phyloP scores from a whole-genome alignment of 257 asterid species.

The Solanum chiquidenum region DNA sequence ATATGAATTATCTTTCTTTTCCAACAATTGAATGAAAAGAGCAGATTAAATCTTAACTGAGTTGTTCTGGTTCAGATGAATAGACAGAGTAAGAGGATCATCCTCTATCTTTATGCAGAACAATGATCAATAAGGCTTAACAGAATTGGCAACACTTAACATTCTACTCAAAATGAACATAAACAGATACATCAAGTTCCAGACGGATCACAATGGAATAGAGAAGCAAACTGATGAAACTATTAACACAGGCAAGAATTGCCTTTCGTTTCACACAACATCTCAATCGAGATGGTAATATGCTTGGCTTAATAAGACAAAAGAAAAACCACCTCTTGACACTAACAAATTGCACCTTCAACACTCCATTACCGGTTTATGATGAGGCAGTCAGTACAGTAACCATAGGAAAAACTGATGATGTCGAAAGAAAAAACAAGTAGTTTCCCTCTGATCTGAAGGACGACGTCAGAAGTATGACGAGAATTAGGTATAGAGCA shows the following conservation, averaged over 20 bases:
- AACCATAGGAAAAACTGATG: background rate
- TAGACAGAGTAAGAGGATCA: background rate
- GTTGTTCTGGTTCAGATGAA: background rate
- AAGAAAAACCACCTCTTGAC: background rate
- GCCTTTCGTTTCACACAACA: background rate
- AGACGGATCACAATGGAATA: background rate
- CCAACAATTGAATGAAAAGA: background rate
- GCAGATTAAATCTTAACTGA: background rate
- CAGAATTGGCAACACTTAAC: background rate
- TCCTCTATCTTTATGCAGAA: background rate
- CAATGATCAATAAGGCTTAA: background rate
- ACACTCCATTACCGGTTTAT: background rate
- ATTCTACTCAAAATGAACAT: background rate
- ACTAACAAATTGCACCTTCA: background rate
- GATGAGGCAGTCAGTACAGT: background rate
- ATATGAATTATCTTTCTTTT: background rate
- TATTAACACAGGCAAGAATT: background rate
- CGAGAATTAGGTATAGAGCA: background rate
- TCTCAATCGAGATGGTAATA: background rate
- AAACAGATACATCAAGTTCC: background rate
- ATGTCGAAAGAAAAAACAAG: background rate
- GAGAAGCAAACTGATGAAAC: background rate
- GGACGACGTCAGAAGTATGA: background rate
- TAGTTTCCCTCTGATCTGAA: background rate
- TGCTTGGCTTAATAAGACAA: background rate